These are phyloP conservation scores for Raphanus raphanistrum DNA, from an alignment of 345 rosid genomes.

Conservation along the genomic window DNA sequence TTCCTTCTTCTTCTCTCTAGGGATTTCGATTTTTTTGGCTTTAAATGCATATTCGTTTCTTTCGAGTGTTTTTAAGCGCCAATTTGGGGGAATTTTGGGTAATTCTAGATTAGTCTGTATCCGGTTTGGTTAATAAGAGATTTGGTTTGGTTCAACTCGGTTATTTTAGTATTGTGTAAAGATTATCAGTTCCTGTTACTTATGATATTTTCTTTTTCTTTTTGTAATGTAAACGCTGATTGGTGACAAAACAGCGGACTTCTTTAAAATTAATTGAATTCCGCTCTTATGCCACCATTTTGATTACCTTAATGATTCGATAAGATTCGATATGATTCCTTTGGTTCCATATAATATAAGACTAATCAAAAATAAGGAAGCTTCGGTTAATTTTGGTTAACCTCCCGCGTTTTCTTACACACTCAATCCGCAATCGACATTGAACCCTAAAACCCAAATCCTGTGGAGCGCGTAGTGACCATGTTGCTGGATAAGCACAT, in stretches of 20 bases:
- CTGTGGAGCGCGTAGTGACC: too few species aligned
- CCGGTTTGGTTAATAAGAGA: conserved; percentile 5
- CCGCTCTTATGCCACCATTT: neutral
- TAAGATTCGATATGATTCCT: neutral
- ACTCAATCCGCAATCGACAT: neutral
- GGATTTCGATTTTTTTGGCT: conserved; percentile 7
- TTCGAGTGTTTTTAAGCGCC: conserved; percentile 11
- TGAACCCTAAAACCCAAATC: neutral
- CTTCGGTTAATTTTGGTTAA: conserved; percentile 7
- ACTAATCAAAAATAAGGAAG: neutral
- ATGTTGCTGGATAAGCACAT: conserved; percentile 62
- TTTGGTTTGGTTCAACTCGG: neutral
- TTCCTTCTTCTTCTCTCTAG: conserved; percentile 8
- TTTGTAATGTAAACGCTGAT: too few species aligned
- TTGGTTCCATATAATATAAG: too few species aligned
- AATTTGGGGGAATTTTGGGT: neutral
- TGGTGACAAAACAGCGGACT: too few species aligned
- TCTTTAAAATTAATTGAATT: too few species aligned
- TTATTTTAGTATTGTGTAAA: too few species aligned
- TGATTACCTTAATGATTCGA: neutral
- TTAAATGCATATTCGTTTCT: neutral
- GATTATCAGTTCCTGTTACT: too few species aligned
- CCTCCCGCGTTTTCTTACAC: conserved; percentile 19
- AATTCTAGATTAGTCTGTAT: neutral
- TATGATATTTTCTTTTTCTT: too few species aligned